These are phyloP conservation scores for Picochlorum sp. DNA, from an alignment of 139 green algal species.

Conservation along the genomic window DNA sequence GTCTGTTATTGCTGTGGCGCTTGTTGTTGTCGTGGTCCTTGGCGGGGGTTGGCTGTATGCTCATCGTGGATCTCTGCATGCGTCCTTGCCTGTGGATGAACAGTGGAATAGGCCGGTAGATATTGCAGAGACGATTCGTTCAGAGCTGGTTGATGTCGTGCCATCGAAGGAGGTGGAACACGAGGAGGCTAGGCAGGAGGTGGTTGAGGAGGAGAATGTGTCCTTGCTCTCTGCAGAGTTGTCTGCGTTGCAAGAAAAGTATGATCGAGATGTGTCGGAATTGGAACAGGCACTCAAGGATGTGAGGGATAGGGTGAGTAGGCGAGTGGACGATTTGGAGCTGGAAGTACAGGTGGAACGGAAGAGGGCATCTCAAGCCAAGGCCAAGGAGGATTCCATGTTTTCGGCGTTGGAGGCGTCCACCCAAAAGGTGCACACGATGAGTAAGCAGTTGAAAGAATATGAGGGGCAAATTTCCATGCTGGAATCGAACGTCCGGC, in stretches of 20 bases:
- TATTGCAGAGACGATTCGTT: neutral
- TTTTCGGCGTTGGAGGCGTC: constrained; percentile 1
- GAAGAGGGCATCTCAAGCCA: neutral
- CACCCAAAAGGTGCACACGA: neutral
- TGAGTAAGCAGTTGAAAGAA: neutral
- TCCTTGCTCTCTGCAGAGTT: too few relatives aligned
- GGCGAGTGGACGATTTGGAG: neutral
- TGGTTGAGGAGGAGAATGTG: too few relatives aligned
- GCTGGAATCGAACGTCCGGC: neutral
- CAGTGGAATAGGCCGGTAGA: neutral
- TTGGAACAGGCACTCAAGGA: neutral
- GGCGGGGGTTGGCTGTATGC: too few relatives aligned
- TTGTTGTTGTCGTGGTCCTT: too few relatives aligned
- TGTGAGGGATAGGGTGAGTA: neutral
- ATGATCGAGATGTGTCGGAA: neutral
- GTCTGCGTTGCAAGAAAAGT: neutral
- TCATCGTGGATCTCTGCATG: too few relatives aligned
- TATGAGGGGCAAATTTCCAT: neutral
- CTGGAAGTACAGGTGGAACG: neutral
- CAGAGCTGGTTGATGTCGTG: neutral
- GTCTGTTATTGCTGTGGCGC: too few relatives aligned
- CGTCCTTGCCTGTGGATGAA: too few relatives aligned
- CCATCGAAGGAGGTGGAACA: too few relatives aligned
- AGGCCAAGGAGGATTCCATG: neutral
- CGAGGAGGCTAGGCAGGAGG: too few relatives aligned